phyloP scores from a whole-genome alignment of 2,329 filamentous ascomycete species.

The Cladorrhinum sp. region DNA sequence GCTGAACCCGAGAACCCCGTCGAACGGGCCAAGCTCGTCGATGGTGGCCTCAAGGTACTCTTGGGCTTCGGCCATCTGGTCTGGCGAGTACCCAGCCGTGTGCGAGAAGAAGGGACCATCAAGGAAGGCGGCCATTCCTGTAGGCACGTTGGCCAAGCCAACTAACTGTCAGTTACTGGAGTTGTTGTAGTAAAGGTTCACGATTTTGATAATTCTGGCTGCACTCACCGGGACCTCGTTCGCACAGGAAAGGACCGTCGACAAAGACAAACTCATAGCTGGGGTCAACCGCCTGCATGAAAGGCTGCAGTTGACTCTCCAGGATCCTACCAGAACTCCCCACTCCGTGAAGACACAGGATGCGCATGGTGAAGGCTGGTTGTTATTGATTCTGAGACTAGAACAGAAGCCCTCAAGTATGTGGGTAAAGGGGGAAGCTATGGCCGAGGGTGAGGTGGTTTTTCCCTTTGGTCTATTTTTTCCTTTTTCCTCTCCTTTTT shows the following conservation, averaged over 20 bases:
- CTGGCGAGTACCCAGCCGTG: background rate
- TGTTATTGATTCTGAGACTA: no score
- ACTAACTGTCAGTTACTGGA: background rate
- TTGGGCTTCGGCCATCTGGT: background rate
- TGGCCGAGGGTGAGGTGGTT: no score
- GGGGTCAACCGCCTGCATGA: background rate
- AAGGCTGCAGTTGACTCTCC: background rate
- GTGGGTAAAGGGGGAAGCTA: no score
- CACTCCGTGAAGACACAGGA: background rate
- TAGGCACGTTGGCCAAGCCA: background rate
- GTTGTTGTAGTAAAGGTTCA: no score
- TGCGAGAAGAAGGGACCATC: constrained; percentile 1
- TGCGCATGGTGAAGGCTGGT: background rate
- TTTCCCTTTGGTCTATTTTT: background rate
- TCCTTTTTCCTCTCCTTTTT: background rate
- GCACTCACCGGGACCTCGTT: background rate
- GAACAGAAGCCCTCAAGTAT: no score
- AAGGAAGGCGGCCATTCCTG: constrained; percentile 1
- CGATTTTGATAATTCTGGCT: no score
- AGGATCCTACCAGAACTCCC: background rate
- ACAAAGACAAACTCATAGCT: constrained; percentile 3
- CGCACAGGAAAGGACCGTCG: background rate
- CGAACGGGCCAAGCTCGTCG: background rate
- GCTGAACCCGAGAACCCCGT: background rate
- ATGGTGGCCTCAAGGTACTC: background rate